Base-by-base conservation (phyloP, 2,329 filamentous ascomycete genomes). In the Claviceps sp. region DNA sequence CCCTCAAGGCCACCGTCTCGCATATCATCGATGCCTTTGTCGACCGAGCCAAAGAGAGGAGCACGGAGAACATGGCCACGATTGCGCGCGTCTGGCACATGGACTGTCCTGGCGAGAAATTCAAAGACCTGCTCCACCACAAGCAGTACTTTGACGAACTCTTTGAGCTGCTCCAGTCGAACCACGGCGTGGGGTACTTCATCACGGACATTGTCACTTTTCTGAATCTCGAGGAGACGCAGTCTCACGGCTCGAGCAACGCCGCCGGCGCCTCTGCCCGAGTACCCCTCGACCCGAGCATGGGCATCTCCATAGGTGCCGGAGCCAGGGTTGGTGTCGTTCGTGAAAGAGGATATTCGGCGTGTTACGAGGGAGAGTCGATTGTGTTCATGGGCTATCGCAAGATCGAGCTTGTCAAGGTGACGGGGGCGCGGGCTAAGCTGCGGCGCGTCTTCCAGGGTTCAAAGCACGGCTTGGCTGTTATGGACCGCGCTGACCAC, bases 391-490 rank as follows among this genome's bases (percentile, higher is more conserved):
- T 63, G 26, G 61, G 61, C 14, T 60, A 61, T 55, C 47, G 61
- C 2, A 60, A 57, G 38, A 56, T 63, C 5, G 55, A 55, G 42
- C 61, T 63, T 10, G 60, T 62, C 43, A 62, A 62, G 55, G 59
- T 62, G 17, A 52, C 53, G 38, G 61, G 61, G 14, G 52, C 48
- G 40, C 55, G 61, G 10, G 60, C 61, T 19, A 63, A 49, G 55
- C 56, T 58, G 4, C 62, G 61, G 2, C 51, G 68, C 16, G 59
- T 65, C 2, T 76, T 79, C 57, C 70, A 71, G 41, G 75, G 75
- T 11, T 73, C 77, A 58, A 69, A 60, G 51, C 52, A 59, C 42
- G 61, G 61, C 13, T 55, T 60, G n/a, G 54, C 60, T 8, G 54
- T 62, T 30, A 56, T 58, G 30, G 57, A 62, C 41, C 58, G 57